phyloP scores from a whole-genome alignment of 1,284 basidiomycete species.

The Cutaneotrichosporon spelunceum region DNA sequence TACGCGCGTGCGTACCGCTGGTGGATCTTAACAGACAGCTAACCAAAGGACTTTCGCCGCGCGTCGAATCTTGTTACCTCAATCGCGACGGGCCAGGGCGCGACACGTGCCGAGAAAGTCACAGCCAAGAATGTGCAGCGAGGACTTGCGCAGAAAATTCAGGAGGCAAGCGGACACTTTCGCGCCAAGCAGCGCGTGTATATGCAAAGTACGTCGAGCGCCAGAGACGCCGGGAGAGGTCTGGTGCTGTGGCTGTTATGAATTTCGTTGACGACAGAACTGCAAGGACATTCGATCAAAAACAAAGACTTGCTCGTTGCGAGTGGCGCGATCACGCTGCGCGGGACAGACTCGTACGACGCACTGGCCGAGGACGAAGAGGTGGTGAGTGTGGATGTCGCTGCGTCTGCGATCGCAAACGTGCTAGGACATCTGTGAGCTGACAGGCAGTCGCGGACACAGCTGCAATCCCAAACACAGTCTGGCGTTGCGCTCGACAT shows the following conservation, averaged over 20 bases:
- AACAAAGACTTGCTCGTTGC: slow-evolving; percentile 86
- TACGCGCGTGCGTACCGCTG: slow-evolving; percentile 62
- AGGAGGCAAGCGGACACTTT: slow-evolving; percentile 88
- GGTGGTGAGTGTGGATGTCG: slow-evolving; percentile 54
- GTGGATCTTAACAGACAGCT: slow-evolving; percentile 9
- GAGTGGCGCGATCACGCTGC: slow-evolving; percentile 70
- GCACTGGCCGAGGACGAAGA: slow-evolving; percentile 81
- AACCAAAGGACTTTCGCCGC: slow-evolving; percentile 71
- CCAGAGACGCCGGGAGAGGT: neutral
- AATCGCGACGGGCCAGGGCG: slow-evolving; percentile 50
- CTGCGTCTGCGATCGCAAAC: slow-evolving; percentile 57
- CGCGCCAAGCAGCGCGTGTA: slow-evolving; percentile 96
- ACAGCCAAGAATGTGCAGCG: slow-evolving; percentile 95
- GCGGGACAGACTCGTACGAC: slow-evolving; percentile 71
- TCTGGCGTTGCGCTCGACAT: slow-evolving; percentile 57
- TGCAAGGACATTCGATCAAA: slow-evolving; percentile 91
- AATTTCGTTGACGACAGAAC: slow-evolving; percentile 56
- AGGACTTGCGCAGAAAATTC: slow-evolving; percentile 87
- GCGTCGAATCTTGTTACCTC: slow-evolving; percentile 70
- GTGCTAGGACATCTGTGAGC: slow-evolving; percentile 54
- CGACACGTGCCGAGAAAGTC: slow-evolving; percentile 58
- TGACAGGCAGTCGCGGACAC: slow-evolving; percentile 38
- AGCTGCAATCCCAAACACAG: slow-evolving; percentile 50
- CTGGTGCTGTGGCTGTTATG: neutral
- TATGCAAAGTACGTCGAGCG: slow-evolving; percentile 84